Evolutionary conservation across 345 rosid species (phyloP), one percentile per base, ranked within the genome.

Genomic region (Dipteronia dyeriana): DNA sequence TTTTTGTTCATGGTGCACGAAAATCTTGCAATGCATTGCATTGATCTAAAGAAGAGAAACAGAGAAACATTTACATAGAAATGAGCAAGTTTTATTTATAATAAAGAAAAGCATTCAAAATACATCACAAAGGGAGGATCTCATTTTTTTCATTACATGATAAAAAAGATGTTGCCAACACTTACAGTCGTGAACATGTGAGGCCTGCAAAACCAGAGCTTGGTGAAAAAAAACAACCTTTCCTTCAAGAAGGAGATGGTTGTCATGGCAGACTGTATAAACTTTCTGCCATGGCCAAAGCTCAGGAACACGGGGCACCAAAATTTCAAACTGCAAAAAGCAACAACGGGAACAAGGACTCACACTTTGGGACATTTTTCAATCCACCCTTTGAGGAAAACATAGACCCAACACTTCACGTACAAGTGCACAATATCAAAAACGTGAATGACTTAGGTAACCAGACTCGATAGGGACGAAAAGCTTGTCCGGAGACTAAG

Each of bases 211-310:
- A 82, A 76, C 64, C 2, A 76, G 82, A 84, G 77, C 64, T 75
- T 75, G 84, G 85, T 59, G 1, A 45, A 61, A 68, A 86, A 86
- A 84, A 84, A 76, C 76, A 79, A 84, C 82, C 80, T 76, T 31
- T 5, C 10, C 74, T 19, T 9, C 5, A 5, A 22, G 57, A 20
- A 47, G 63, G 56, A 14, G 10, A 70, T 69, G 82, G 84, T 78
- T 80, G 83, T 85, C 79, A 72, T 68, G 87, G 85, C 90, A 85
- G 75, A 71, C 88, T 22, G 43, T 53, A 75, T 81, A 79, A 83
- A 83, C n/a, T 43, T 64, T 83, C 83, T 80, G 88, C 90, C 87
- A 80, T 10, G 73, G 85, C 88, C 90, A 74, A 82, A 70, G 68
- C 87, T 88, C 87, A 0, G 9, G 39, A 76, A 61, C 51, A 76